Evolutionary conservation across 2,329 filamentous ascomycete genomes (phyloP).

Genomic region (Fusarium torulosum): DNA sequence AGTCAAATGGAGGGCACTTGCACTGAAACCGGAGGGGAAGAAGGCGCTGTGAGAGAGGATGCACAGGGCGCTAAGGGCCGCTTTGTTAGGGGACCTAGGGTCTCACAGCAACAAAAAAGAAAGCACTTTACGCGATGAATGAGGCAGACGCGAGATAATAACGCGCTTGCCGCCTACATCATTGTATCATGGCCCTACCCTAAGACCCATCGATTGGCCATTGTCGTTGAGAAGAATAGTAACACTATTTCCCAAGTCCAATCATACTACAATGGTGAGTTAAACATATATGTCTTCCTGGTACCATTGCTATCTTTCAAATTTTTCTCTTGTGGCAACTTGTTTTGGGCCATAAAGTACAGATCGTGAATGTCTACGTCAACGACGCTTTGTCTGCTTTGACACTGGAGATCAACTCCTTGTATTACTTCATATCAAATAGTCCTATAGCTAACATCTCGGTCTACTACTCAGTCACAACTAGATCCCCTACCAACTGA

Average conservation of each 20-base stretch:
- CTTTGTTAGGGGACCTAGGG: constrained; percentile 23
- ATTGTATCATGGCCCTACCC: constrained; percentile 22
- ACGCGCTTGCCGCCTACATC: constrained; percentile 31
- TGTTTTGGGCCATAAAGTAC: constrained; percentile 4
- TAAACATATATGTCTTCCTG: neutral
- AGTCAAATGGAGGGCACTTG: constrained; percentile 10
- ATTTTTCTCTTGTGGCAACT: constrained; percentile 9
- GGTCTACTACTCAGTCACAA: constrained; percentile 79
- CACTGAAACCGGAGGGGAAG: constrained; percentile 43
- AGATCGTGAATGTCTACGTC: constrained; percentile 19
- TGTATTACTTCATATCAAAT: constrained; percentile 1
- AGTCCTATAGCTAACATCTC: neutral
- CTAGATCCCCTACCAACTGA: constrained; percentile 85
- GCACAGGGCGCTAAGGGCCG: constrained; percentile 29
- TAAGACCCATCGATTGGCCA: constrained; percentile 33
- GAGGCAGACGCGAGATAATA: constrained; percentile 45
- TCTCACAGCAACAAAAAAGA: constrained; percentile 42
- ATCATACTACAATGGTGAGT: constrained; percentile 40
- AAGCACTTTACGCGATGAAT: constrained; percentile 54
- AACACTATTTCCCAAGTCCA: constrained; percentile 14
- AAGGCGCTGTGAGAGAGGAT: constrained; percentile 19
- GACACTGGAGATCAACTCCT: neutral
- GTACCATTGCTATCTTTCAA: neutral
- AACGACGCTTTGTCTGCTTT: neutral
- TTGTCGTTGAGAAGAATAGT: constrained; percentile 23